These are phyloP conservation scores for Massarina eburnea DNA, from an alignment of 2,329 filamentous ascomycete genomes.

Conservation along the genomic window DNA sequence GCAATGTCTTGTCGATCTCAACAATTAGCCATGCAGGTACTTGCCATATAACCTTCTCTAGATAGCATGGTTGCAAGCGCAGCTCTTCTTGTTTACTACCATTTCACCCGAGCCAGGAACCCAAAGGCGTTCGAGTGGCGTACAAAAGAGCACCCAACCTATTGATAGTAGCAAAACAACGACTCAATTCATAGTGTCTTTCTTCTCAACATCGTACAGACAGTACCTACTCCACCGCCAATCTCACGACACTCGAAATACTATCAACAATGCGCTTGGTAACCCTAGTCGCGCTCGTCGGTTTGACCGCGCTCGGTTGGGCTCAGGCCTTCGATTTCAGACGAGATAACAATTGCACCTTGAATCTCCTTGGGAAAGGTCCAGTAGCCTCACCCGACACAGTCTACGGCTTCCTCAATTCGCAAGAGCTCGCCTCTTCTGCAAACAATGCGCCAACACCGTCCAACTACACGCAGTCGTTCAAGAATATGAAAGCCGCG, in stretches of 20 bases:
- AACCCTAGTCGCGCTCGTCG: not conserved
- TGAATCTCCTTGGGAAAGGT: conserved; percentile 10
- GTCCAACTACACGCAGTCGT: conserved; percentile 23
- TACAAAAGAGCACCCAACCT: no score
- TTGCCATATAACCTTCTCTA: not conserved
- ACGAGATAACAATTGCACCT: conserved; percentile 8
- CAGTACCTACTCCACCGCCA: not conserved
- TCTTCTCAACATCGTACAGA: not conserved
- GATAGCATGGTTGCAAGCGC: not conserved
- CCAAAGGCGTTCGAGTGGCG: no score
- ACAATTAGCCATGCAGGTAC: not conserved
- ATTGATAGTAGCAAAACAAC: no score
- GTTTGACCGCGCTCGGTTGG: not conserved
- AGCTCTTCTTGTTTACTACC: not conserved
- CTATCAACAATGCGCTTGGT: not conserved
- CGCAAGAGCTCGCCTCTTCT: conserved; percentile 7
- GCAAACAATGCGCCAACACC: conserved; percentile 26
- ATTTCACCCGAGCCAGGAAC: no score
- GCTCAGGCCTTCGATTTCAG: not conserved
- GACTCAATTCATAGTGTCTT: not conserved
- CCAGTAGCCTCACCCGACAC: conserved; percentile 13
- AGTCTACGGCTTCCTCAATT: conserved; percentile 18
- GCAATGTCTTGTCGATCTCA: not conserved
- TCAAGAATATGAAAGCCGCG: conserved; percentile 28
- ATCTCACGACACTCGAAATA: not conserved